These are phyloP conservation scores for Croton setiger DNA, from an alignment of 441 rosid genomes.

Conservation along the genomic window DNA sequence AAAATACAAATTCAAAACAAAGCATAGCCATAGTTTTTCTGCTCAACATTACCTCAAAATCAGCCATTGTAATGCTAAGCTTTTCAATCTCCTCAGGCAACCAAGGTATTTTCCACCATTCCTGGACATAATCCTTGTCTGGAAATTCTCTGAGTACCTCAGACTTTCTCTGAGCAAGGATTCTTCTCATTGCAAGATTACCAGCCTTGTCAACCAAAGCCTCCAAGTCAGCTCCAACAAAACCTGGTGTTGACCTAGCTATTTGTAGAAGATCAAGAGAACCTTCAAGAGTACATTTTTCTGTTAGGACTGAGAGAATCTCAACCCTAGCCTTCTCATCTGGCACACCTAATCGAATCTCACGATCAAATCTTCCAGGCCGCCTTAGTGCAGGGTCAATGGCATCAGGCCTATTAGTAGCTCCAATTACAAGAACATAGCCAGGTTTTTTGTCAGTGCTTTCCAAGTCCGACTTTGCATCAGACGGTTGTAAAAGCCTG, in stretches of 20 bases:
- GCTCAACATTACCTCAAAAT: conserved; percentile 60
- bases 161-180: conserved; percentile 49
- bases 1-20: not conserved
- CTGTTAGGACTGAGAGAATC: conserved; percentile 67
- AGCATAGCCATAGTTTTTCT: not conserved
- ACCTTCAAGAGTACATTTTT: conserved; percentile 65
- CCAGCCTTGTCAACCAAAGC: conserved; percentile 85
- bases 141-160: conserved; percentile 33
- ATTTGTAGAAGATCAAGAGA: conserved; percentile 65
- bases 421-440: conserved; percentile 87
- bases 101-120: conserved; percentile 82
- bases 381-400: conserved; percentile 87
- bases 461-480: conserved; percentile 28
- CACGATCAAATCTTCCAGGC: conserved; percentile 91
- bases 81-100: conserved; percentile 72
- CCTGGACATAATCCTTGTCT: conserved; percentile 34
- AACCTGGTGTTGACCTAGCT: conserved; percentile 88
- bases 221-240: conserved; percentile 89
- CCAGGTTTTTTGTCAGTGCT: conserved; percentile 38
- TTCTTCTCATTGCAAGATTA: conserved; percentile 63
- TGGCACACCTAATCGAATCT: conserved; percentile 76
- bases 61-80: conserved; percentile 69
- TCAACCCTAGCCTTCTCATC: conserved; percentile 79
- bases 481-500: conserved; percentile 36
- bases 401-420: conserved; percentile 93